Base-by-base conservation (phyloP, 2,329 filamentous ascomycete species). In the Colletotrichum agaves region DNA sequence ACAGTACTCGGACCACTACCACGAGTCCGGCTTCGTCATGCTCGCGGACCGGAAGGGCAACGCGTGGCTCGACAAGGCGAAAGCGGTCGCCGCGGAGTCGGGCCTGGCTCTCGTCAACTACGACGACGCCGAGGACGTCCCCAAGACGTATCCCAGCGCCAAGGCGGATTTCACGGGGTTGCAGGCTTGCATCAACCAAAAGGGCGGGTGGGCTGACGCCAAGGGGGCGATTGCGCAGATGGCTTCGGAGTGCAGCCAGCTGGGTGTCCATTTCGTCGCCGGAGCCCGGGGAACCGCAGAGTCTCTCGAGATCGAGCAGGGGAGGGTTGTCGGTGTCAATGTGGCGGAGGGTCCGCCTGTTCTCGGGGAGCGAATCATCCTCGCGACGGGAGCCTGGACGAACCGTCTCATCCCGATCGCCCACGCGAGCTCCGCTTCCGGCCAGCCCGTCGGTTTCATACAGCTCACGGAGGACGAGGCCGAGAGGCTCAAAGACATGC, bases 371-470 rank as follows among this genome's bases (percentile, higher is more conserved):
- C 78, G 92, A 11, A 73, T 74, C 2, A 79, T 93, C 55, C 78
- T 93, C 3, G 88, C 91, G 1, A 86, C 90, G 1, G 91, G 91
- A 10, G 90, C 91, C 3, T 93, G 91, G 90, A 89, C 89, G 13
- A 77, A 77, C 13, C 57, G 72, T 2, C 53, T 79, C 0, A 13
- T 93, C 47, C 87, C 91, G 72, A 79, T 92, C 1, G 82, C 85
- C 27, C 89, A 90, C 47, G 83, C 88, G 13, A 86, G 85, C 23
- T 84, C 87, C 61, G 87, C 89, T 0, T 91, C 89, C 0, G 90
- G 89, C 1, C 91, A 93, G 71, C 83, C 85, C 0, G 77, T 93
- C 13, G 88, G 86, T 0, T 93, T 91, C 77, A 82, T 92, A 69
- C 81, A 84, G 61, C 83, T 93, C 58, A 87, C 85, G 0, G 75